Evolutionary conservation across 2,329 filamentous ascomycete genomes (phyloP).

Genomic region (Scytalidium sp.): DNA sequence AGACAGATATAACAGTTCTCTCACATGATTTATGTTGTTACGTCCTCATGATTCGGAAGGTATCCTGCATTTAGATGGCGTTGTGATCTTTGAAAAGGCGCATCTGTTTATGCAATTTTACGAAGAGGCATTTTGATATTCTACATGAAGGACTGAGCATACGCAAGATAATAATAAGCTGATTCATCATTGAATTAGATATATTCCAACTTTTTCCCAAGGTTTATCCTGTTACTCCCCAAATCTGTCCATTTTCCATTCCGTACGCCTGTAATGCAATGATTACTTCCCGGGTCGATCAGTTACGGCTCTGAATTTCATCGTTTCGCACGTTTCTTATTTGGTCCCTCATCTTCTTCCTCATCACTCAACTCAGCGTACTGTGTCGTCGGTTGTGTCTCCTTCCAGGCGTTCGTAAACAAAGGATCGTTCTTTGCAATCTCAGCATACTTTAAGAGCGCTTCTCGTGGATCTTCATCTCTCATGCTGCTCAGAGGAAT

Average conservation of each 20-base stretch:
- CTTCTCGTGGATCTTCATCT: slow-evolving; percentile 93
- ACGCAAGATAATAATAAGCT: background rate
- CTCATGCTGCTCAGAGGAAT: slow-evolving; percentile 91
- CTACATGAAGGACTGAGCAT: no score
- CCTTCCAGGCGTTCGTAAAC: slow-evolving; percentile 91
- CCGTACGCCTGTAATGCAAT: background rate
- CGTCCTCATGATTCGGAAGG: background rate
- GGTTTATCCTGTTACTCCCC: background rate
- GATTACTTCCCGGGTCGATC: background rate
- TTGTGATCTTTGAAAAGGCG: no score
- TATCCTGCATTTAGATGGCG: background rate
- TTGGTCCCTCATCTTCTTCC: slow-evolving; percentile 64
- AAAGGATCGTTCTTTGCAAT: slow-evolving; percentile 89
- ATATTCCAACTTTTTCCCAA: background rate
- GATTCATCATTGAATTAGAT: background rate
- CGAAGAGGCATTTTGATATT: background rate
- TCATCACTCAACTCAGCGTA: slow-evolving; percentile 89
- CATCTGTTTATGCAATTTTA: no score
- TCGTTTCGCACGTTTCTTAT: slow-evolving; percentile 59
- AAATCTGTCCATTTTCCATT: background rate
- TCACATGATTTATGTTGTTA: background rate
- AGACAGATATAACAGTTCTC: slow-evolving; percentile 1
- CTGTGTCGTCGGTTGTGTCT: slow-evolving; percentile 87
- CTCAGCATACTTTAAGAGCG: slow-evolving; percentile 90
- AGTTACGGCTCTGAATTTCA: slow-evolving; percentile 1